phyloP scores from a whole-genome alignment of 768 basidiomycete species.

The Calocera cornea region DNA sequence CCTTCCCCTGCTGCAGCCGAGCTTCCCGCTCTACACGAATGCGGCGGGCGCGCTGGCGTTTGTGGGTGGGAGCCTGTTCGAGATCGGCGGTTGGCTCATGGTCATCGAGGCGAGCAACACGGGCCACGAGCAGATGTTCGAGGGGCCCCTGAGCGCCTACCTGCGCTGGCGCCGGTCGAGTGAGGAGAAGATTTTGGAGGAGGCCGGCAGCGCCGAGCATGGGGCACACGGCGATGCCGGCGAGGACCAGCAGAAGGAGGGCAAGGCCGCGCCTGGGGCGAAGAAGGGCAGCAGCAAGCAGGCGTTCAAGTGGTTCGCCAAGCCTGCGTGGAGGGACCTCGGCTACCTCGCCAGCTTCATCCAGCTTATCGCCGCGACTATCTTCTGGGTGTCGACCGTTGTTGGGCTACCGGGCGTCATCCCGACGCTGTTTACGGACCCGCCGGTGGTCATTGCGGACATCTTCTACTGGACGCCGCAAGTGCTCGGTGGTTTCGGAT shows the following conservation, averaged over 20 bases:
- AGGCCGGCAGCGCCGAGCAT: constrained; percentile 19
- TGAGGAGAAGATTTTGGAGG: background rate
- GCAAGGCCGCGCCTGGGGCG: background rate
- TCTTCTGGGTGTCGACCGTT: constrained; percentile 44
- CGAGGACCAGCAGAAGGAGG: constrained; percentile 6
- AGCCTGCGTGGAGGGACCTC: constrained; percentile 28
- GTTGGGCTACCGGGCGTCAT: constrained; percentile 33
- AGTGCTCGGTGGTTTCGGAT: constrained; percentile 47
- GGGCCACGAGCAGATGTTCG: constrained; percentile 20
- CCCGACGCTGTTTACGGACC: constrained; percentile 20
- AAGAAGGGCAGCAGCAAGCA: constrained; percentile 19
- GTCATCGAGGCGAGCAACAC: constrained; percentile 44
- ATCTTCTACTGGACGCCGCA: constrained; percentile 51
- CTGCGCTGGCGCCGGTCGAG: background rate
- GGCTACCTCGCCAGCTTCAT: constrained; percentile 38
- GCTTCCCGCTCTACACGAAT: constrained; percentile 20
- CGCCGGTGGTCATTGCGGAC: constrained; percentile 27
- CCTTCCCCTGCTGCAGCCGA: constrained; percentile 32
- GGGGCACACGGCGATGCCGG: constrained; percentile 11
- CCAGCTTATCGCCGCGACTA: constrained; percentile 42
- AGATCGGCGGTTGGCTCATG: constrained; percentile 39
- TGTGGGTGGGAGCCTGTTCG: constrained; percentile 48
- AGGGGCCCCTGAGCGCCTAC: background rate
- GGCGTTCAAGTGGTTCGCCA: constrained; percentile 24
- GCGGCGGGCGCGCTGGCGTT: constrained; percentile 39